Conservation (phyloP, 495 filamentous ascomycete species). For the Trichoderma reesei region DNA sequence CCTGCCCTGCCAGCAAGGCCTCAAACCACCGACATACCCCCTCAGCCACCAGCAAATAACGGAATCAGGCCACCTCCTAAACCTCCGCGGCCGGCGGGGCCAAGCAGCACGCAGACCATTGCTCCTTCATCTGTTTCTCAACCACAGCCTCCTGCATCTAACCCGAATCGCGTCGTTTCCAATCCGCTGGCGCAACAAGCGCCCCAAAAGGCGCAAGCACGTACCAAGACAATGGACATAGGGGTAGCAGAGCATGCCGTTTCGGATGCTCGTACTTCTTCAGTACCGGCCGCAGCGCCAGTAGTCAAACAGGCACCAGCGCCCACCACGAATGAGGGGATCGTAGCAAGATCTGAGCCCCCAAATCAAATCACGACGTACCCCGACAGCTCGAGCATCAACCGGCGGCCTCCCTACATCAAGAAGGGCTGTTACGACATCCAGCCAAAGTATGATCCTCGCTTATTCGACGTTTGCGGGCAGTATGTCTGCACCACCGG, state of each 20-base stretch:
- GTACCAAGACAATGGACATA: constrained; percentile 41
- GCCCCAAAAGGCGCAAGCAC: constrained; percentile 28
- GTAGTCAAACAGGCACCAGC: background rate
- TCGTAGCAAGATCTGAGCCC: constrained; percentile 7
- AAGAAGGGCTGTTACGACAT: constrained; percentile 65
- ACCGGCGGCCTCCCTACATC: constrained; percentile 69
- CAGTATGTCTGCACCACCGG: constrained; percentile 80
- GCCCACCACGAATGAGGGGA: background rate
- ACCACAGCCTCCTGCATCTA: constrained; percentile 9
- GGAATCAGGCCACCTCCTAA: constrained; percentile 31
- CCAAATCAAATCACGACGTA: constrained; percentile 31
- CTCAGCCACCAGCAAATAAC: constrained; percentile 17
- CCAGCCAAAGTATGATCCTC: constrained; percentile 72
- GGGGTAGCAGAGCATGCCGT: constrained; percentile 14
- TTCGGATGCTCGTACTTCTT: background rate
- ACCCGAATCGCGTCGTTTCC: constrained; percentile 40
- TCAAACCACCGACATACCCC: constrained; percentile 17
- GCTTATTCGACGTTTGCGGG: constrained; percentile 77
- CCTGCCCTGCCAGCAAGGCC: background rate
- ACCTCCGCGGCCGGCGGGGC: constrained; percentile 34
- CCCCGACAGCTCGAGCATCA: constrained; percentile 77
- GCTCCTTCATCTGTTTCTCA: background rate
- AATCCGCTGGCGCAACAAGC: constrained; percentile 35
- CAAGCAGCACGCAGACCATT: constrained; percentile 21
- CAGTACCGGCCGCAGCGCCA: background rate